Evolutionary conservation across 2,329 filamentous ascomycete genomes (phyloP).

Genomic region (Aureobasidium sp.): DNA sequence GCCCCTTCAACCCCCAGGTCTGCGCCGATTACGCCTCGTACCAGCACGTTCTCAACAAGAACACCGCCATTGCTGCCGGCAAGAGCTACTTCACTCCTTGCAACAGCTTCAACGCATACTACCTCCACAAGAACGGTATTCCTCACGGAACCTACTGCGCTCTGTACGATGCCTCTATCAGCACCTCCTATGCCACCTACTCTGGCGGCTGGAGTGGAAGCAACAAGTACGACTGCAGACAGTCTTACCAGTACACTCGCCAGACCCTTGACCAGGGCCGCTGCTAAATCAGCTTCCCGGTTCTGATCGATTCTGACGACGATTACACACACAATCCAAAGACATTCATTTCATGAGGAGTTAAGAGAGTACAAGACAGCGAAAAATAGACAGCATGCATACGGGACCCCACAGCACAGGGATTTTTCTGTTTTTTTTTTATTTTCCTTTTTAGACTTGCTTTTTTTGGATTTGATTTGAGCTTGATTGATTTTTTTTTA

Average conservation of each 20-base stretch:
- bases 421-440: neutral
- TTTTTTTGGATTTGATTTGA: neutral
- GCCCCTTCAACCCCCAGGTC: constrained; percentile 23
- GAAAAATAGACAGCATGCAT: neutral
- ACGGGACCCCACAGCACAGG: neutral
- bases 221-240: constrained; percentile 18
- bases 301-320: neutral
- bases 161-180: constrained; percentile 21
- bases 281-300: constrained; percentile 11
- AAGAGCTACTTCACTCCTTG: constrained; percentile 17
- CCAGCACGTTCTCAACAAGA: constrained; percentile 21
- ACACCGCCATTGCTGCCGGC: constrained; percentile 16
- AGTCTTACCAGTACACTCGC: constrained; percentile 18
- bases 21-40: constrained; percentile 24
- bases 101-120: constrained; percentile 23
- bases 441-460: neutral
- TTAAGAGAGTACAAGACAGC: neutral
- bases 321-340: neutral
- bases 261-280: constrained; percentile 15
- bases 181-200: constrained; percentile 18
- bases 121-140: constrained; percentile 21
- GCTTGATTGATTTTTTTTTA: too few species aligned
- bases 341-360: neutral
- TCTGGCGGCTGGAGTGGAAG: constrained; percentile 16
- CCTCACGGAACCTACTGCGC: constrained; percentile 23